Conservation (phyloP, 169 alveolate genomes). For the Cryptosporidium tyzzeri region DNA sequence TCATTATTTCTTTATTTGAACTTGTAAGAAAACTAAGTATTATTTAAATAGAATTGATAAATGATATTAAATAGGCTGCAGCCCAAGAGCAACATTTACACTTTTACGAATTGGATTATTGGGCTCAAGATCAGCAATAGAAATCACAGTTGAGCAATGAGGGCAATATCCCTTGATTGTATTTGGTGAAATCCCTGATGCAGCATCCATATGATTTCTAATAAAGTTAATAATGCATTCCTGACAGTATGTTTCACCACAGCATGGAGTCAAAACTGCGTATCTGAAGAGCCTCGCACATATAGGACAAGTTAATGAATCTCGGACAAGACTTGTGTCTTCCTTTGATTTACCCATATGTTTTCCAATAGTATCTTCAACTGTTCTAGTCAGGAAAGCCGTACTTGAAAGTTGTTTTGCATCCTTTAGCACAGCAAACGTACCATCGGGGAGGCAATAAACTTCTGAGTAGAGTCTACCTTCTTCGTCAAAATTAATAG, state of each 20-base stretch:
- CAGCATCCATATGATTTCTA: constrained; percentile 57
- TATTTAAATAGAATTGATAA: not conserved
- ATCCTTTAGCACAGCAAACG: constrained; percentile 87
- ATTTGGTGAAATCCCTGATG: constrained; percentile 68
- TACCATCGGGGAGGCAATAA: constrained; percentile 85
- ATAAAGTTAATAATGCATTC: constrained; percentile 72
- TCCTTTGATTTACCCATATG: constrained; percentile 76
- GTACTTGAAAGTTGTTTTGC: constrained; percentile 87
- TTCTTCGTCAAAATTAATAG: constrained; percentile 83
- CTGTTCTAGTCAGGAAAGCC: constrained; percentile 87
- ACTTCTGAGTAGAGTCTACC: constrained; percentile 79
- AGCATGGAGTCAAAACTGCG: constrained; percentile 86
- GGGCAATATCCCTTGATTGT: constrained; percentile 72
- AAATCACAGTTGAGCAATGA: constrained; percentile 67
- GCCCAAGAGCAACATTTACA: constrained; percentile 74
- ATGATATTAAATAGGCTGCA: constrained; percentile 34
- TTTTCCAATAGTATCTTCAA: constrained; percentile 85
- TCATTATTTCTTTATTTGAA: not conserved
- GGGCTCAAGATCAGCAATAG: constrained; percentile 74
- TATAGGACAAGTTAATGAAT: constrained; percentile 80
- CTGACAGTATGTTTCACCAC: constrained; percentile 88
- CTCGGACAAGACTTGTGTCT: constrained; percentile 62
- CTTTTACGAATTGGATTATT: constrained; percentile 73
- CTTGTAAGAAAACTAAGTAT: not conserved
- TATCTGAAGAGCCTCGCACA: constrained; percentile 84